A percentile compares a stretch with the other conserved stretches of the same genome.
Evolutionary conservation across 1,139 yeast genomes (phyloP).

Genomic region (Yamadazyma trypodendri): DNA sequence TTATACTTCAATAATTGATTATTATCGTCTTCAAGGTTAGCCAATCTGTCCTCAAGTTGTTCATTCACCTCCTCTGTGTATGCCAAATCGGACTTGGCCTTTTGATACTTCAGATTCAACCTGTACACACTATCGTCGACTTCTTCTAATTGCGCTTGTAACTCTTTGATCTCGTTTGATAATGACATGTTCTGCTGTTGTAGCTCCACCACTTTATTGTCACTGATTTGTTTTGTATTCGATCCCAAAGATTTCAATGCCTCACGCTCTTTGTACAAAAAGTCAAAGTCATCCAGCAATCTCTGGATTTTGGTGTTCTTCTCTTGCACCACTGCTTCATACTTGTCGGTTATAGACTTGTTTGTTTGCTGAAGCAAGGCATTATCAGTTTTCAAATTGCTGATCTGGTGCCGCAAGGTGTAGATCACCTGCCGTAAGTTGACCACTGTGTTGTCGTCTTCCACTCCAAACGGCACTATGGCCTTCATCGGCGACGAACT

Average conservation of each 20-base stretch:
- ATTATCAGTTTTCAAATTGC: slow-evolving; percentile 29
- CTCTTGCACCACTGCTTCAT: slow-evolving; percentile 28
- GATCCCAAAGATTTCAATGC: slow-evolving; percentile 53
- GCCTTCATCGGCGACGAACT: slow-evolving; percentile 4
- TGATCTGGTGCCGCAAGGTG: slow-evolving; percentile 25
- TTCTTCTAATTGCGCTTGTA: slow-evolving; percentile 23
- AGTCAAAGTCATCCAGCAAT: slow-evolving; percentile 55
- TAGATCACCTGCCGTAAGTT: slow-evolving; percentile 19
- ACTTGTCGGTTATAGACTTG: slow-evolving; percentile 24
- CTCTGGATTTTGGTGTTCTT: slow-evolving; percentile 33
- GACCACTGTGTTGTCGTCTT: slow-evolving; percentile 13
- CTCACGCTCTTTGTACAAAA: slow-evolving; percentile 54
- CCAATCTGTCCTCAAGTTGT: slow-evolving; percentile 28
- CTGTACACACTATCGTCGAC: slow-evolving; percentile 21
- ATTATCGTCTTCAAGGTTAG: slow-evolving; percentile 21
- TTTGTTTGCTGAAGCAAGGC: slow-evolving; percentile 34
- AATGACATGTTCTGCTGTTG: slow-evolving; percentile 25
- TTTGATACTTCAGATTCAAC: slow-evolving; percentile 22
- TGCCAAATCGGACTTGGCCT: slow-evolving; percentile 31
- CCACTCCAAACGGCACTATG: slow-evolving; percentile 2
- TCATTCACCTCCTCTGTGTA: slow-evolving; percentile 28
- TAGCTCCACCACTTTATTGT: slow-evolving; percentile 39
- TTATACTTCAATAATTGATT: slow-evolving; percentile 28
- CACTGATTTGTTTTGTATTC: slow-evolving; percentile 44
- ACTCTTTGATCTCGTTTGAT: slow-evolving; percentile 17